Conservation (phyloP, 2,329 filamentous ascomycete genomes). For the Aureobasidium leucospermi region DNA sequence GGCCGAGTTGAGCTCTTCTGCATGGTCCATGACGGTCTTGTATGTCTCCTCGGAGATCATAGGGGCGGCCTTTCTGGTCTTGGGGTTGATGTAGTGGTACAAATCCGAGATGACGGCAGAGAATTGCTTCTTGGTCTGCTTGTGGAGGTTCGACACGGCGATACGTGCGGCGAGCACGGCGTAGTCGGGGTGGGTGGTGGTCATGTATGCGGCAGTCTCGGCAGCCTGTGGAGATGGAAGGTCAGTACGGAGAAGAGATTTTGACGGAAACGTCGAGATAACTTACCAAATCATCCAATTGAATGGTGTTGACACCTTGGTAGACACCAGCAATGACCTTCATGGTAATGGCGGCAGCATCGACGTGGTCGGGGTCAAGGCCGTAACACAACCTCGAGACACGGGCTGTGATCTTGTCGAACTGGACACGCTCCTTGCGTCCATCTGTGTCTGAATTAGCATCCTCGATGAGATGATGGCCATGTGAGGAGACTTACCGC, state of each 20-base stretch:
- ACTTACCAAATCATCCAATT: conserved; percentile 87
- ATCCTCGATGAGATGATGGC: not conserved
- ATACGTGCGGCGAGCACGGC: conserved; percentile 97
- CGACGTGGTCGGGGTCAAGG: conserved; percentile 89
- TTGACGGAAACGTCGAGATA: conserved; percentile 27
- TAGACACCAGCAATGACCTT: conserved; percentile 99
- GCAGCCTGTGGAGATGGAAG: conserved; percentile 62
- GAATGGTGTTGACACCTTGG: conserved; percentile 91
- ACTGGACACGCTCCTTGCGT: conserved; percentile 99
- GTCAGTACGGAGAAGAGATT: not conserved
- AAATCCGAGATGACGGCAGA: conserved; percentile 91
- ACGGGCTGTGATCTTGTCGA: conserved; percentile 99
- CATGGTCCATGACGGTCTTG: conserved; percentile 89
- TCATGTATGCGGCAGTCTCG: conserved; percentile 99
- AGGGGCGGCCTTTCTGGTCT: conserved; percentile 72
- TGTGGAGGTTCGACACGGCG: conserved; percentile 98
- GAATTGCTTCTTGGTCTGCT: conserved; percentile 99
- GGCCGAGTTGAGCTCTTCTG: conserved; percentile 94
- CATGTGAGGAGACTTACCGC: conserved; percentile 40
- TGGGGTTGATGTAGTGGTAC: conserved; percentile 93
- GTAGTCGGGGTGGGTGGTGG: conserved; percentile 97
- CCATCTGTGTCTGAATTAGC: conserved; percentile 58
- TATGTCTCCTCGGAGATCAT: conserved; percentile 94
- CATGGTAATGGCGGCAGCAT: conserved; percentile 95
- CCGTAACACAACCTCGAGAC: conserved; percentile 97